phyloP scores from a whole-genome alignment of 2,329 filamentous ascomycete genomes.

The Podosphaera aphanis region DNA sequence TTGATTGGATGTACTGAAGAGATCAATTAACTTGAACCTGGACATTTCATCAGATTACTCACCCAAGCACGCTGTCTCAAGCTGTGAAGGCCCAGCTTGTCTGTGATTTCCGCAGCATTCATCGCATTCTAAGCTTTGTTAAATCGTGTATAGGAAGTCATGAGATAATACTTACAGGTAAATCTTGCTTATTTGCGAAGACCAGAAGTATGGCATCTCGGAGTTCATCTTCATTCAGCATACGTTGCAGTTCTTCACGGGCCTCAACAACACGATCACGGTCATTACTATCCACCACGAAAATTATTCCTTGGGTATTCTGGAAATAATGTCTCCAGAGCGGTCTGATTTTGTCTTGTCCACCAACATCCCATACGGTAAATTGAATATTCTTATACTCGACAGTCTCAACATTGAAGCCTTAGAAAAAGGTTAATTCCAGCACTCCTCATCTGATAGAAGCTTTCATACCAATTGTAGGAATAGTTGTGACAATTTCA shows the following conservation, averaged over 20 bases:
- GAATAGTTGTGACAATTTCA: slow-evolving; percentile 97
- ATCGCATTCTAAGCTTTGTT: slow-evolving; percentile 58
- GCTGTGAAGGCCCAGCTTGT: slow-evolving; percentile 98
- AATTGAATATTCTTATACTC: slow-evolving; percentile 99
- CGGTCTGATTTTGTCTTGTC: slow-evolving; percentile 99
- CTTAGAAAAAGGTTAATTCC: slow-evolving; percentile 20
- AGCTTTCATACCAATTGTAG: slow-evolving; percentile 67
- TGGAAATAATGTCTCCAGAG: slow-evolving; percentile 99
- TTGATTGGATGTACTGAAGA: slow-evolving; percentile 88
- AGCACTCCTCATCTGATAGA: slow-evolving; percentile 1
- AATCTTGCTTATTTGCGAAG: slow-evolving; percentile 99
- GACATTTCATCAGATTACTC: slow-evolving; percentile 22
- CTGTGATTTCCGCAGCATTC: slow-evolving; percentile 98
- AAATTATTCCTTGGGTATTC: slow-evolving; percentile 98
- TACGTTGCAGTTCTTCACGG: slow-evolving; percentile 85
- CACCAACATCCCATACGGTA: slow-evolving; percentile 99
- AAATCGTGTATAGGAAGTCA: not conserved
- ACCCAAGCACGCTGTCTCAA: slow-evolving; percentile 98
- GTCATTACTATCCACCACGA: slow-evolving; percentile 98
- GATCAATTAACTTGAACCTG: slow-evolving; percentile 4
- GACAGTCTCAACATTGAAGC: slow-evolving; percentile 99
- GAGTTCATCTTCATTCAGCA: slow-evolving; percentile 97
- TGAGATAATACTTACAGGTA: slow-evolving; percentile 46
- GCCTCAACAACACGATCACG: slow-evolving; percentile 94
- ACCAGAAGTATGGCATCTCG: slow-evolving; percentile 89